phyloP scores from a whole-genome alignment of 2,329 filamentous ascomycete genomes.

The Venturia nashicola region DNA sequence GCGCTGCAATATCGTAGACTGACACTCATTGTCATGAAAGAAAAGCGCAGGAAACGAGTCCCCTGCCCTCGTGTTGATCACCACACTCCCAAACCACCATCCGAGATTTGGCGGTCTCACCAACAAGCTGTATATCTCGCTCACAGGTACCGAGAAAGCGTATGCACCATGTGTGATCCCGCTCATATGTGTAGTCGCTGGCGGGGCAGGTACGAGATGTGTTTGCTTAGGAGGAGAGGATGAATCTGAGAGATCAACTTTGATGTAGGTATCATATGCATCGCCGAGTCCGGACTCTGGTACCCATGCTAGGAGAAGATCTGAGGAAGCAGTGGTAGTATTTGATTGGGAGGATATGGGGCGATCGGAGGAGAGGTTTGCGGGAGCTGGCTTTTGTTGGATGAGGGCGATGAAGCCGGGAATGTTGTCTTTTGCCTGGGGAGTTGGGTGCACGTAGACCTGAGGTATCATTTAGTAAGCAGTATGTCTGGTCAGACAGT shows the following conservation, averaged over 20 bases:
- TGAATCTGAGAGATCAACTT: slow-evolving; percentile 78
- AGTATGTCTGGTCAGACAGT: background rate
- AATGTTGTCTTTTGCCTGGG: slow-evolving; percentile 91
- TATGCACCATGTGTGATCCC: slow-evolving; percentile 69
- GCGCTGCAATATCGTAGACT: slow-evolving; percentile 88
- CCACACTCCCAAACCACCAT: slow-evolving; percentile 96
- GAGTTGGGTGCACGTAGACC: slow-evolving; percentile 93
- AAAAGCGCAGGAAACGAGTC: slow-evolving; percentile 93
- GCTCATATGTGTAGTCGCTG: slow-evolving; percentile 66
- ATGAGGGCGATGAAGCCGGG: slow-evolving; percentile 84
- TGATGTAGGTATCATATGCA: slow-evolving; percentile 73
- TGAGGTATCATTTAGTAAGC: slow-evolving; percentile 21
- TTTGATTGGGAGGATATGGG: slow-evolving; percentile 30
- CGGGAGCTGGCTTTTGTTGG: slow-evolving; percentile 56
- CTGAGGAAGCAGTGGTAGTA: slow-evolving; percentile 41
- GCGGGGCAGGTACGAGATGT: slow-evolving; percentile 83
- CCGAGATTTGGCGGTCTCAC: slow-evolving; percentile 85
- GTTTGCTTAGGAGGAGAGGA: slow-evolving; percentile 73
- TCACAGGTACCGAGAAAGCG: slow-evolving; percentile 82
- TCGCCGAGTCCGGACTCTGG: slow-evolving; percentile 80
- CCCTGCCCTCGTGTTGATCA: slow-evolving; percentile 82
- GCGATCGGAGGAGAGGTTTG: slow-evolving; percentile 14
- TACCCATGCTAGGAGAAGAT: slow-evolving; percentile 83
- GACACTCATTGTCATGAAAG: slow-evolving; percentile 95
- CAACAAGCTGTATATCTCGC: slow-evolving; percentile 79